Evolutionary conservation across 2,329 filamentous ascomycete species (phyloP), one percentile per base, ranked within the genome.

Genomic region (Microcyclosporella mali): DNA sequence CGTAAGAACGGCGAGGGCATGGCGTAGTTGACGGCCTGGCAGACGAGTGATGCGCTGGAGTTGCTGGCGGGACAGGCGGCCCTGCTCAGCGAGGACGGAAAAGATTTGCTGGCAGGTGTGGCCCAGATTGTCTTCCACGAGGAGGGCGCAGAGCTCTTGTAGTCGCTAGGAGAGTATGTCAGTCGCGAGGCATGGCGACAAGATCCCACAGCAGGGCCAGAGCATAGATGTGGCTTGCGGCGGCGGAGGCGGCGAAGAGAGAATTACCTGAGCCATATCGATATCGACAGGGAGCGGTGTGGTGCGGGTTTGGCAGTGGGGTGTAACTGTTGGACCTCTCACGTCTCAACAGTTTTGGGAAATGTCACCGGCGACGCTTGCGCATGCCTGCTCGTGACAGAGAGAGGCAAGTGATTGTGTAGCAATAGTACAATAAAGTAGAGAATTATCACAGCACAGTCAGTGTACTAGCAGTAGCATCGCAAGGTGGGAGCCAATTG

Each of bases 121-220:
- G 62, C 92, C 92, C 66, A 92, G 90, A 46, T 86, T 76, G 64
- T 95, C 88, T 62, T 88, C 82, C 51, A 97, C 83, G 51, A 95
- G 77, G 63, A 94, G 81, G 71, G 83, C 79, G 73, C 88, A 95
- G 62, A 97, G 85, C 78, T 95, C 87, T 60, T 84, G 81, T 55
- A 85, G 70, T 68, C 81, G 73, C 86, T 90, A 85, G 76, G 50
- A 50, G 31, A 41, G n/a, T 40, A 31, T 40, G 46, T 53, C 46
- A 49, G 49, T 47, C 33, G 33, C 33, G 10, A 33, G 25, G 37
- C 46, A 25, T 25, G 21, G 21, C 21, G 21, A 25, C 21, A 9
- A 25, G 21, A 9, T 25, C 21, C 21, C 9, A 25, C 4, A 25
- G 4, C 6, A 9, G 21, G 6, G 21, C 15, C 21, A 18, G 3